Conservation (phyloP, 768 basidiomycete species). For the Plicaturopsis crispa region DNA sequence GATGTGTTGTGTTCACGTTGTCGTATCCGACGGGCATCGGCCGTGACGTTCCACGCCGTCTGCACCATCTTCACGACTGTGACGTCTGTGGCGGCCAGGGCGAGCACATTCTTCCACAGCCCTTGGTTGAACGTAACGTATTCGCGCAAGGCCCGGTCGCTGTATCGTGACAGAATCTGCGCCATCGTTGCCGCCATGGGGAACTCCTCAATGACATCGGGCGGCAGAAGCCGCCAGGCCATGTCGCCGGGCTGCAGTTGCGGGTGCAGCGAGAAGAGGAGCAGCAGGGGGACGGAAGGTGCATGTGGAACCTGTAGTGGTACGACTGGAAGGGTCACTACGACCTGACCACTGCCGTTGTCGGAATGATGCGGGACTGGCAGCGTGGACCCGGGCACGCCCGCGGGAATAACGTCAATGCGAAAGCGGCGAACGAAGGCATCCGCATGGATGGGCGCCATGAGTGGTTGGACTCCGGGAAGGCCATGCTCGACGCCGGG, state of each 20-base stretch:
- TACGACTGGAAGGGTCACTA: constrained; percentile 47
- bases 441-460: constrained; percentile 46
- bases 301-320: constrained; percentile 43
- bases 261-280: constrained; percentile 51
- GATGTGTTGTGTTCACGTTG: constrained; percentile 11
- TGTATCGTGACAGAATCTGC: constrained; percentile 34
- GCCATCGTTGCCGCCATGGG: constrained; percentile 56
- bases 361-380: constrained; percentile 21
- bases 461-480: constrained; percentile 26
- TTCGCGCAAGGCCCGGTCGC: constrained; percentile 28
- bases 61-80: constrained; percentile 40
- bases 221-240: constrained; percentile 46
- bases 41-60: constrained; percentile 69
- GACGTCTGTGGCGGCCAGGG: constrained; percentile 39
- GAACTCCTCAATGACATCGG: constrained; percentile 44
- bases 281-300: constrained; percentile 44
- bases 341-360: constrained; percentile 16
- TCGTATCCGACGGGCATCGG: constrained; percentile 45
- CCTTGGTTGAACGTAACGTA: constrained; percentile 41
- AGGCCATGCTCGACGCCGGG: constrained; percentile 19
- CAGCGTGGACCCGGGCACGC: constrained; percentile 24
- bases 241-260: constrained; percentile 40
- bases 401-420: constrained; percentile 25
- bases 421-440: constrained; percentile 17
- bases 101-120: constrained; percentile 60